Evolutionary conservation across 2,329 filamentous ascomycete species (phyloP), one percentile per base, ranked within the genome.

Genomic region (Xylariaceae sp.): DNA sequence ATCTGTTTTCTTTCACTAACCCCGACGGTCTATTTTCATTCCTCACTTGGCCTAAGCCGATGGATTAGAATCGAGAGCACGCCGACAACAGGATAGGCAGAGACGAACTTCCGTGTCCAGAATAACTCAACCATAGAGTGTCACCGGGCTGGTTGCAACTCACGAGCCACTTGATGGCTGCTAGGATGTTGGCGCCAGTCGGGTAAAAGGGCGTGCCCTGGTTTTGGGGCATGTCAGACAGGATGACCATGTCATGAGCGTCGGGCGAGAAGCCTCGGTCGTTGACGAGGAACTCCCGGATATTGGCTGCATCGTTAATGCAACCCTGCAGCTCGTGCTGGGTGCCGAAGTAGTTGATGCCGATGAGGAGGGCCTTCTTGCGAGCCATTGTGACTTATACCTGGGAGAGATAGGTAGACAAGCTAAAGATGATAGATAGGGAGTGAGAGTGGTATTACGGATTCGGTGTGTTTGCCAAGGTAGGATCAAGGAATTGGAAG

Each of bases 151-250:
- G 76, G 42, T 74, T 75, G 39, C 66, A 64, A 30, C 72, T 76
- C 50, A 84, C 78, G 1, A 86, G 76, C 82, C 83, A 85, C 57
- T 80, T 74, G 71, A 85, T 82, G 2, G 82, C 82, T 2, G 78
- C 78, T 45, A 74, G 57, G 56, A 75, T 70, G 64, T 75, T 74
- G 30, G 68, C 68, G 4, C 66, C 66, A 23, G 66, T 73, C 1
- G 74, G 72, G 60, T 72, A 72, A 51, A 69, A 70, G 5, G 70
- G 64, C 2, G 72, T 74, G 44, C 71, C 72, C 6, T 70, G 57
- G 42, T 73, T 73, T 59, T 72, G 64, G 23, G 65, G 62, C 10
- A 65, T 67, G 57, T 76, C 72, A 15, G 70, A 71, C 64, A 76
- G 64, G 51, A 76, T 68, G 55, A 75, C 71, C 68, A 74, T 73